phyloP scores from a whole-genome alignment of 257 asterid species.

The Orobanche coerulescens region DNA sequence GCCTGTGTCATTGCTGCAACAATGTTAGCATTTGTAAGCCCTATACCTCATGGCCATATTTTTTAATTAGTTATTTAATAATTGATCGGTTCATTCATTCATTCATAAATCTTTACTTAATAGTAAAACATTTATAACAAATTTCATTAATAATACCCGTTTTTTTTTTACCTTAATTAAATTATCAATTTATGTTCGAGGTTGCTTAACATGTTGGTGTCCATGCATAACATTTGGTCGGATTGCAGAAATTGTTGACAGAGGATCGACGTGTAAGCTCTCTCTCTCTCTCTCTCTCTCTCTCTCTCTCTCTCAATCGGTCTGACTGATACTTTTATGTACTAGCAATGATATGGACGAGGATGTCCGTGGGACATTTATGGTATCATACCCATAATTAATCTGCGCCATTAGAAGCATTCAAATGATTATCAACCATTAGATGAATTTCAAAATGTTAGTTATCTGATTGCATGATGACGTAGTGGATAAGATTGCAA shows the following conservation, averaged over 20 bases:
- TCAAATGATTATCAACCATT: too few relatives aligned
- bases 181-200: conserved; percentile 17
- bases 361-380: too few relatives aligned
- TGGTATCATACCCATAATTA: too few relatives aligned
- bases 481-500: too few relatives aligned
- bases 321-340: too few relatives aligned
- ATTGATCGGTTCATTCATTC: not conserved
- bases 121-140: not conserved
- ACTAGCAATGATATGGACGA: too few relatives aligned
- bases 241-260: conserved; percentile 54
- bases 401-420: too few relatives aligned
- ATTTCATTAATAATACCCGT: not conserved
- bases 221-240: conserved; percentile 71
- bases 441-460: too few relatives aligned
- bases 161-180: not conserved
- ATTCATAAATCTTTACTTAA: not conserved
- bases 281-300: too few relatives aligned
- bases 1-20: conserved; percentile 37
- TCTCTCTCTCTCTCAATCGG: too few relatives aligned
- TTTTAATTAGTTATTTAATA: not conserved
- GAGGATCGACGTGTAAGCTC: conserved; percentile 60
- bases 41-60: too few relatives aligned
- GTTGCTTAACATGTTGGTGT: conserved; percentile 63
- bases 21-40: conserved; percentile 37
- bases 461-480: too few relatives aligned